Conservation (phyloP, 805 yeast species). For the Sugiyamaella floridensis region DNA sequence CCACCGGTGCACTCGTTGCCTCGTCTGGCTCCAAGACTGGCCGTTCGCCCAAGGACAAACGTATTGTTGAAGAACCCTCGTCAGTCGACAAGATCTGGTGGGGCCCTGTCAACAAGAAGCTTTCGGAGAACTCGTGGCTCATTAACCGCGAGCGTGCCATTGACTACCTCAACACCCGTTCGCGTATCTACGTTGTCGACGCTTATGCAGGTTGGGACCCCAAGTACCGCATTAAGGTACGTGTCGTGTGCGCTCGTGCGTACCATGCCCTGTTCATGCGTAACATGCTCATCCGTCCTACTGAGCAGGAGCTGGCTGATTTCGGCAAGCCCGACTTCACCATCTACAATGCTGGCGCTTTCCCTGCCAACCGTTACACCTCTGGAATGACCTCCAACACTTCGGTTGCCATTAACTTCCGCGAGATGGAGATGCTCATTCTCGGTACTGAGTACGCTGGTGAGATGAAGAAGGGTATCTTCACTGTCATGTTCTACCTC, state of each 20-base stretch:
- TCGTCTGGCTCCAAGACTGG: conserved; percentile 95
- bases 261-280: conserved; percentile 98
- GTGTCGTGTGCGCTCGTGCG: conserved; percentile 96
- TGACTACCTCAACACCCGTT: conserved; percentile 93
- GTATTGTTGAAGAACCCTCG: conserved; percentile 91
- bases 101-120: conserved; percentile 98
- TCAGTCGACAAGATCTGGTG: conserved; percentile 89
- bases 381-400: conserved; percentile 96
- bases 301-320: conserved; percentile 75
- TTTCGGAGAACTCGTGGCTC: conserved; percentile 89
- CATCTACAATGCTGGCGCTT: conserved; percentile 96
- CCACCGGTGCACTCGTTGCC: conserved; percentile 93
- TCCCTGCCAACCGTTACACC: conserved; percentile 95
- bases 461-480: conserved; percentile 98
- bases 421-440: conserved; percentile 97
- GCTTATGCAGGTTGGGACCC: conserved; percentile 99
- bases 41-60: conserved; percentile 96
- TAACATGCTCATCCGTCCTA: conserved; percentile 94
- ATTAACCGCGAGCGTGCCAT: conserved; percentile 94
- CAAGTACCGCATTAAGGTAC: conserved; percentile 88
- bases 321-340: conserved; percentile 98
- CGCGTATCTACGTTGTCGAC: conserved; percentile 87
- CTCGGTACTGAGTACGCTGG: conserved; percentile 99
- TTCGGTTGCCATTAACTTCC: conserved; percentile 92
- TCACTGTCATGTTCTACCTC: conserved; percentile 97